Conservation (phyloP, 306 rosid species). For the Purshia tridentata region DNA sequence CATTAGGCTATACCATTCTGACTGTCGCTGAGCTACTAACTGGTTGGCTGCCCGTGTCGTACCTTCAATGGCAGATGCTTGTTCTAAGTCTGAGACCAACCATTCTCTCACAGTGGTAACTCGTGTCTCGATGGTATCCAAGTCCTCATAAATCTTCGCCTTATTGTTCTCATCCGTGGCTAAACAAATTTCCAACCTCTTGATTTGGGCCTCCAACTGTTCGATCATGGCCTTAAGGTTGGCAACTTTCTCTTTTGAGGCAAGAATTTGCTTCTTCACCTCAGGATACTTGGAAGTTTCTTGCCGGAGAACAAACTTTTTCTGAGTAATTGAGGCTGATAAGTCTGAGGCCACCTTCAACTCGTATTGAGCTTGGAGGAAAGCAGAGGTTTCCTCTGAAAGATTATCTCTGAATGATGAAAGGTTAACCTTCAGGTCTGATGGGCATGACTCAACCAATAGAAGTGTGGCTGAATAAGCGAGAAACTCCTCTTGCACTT, state of each 20-base stretch:
- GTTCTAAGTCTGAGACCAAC: too few species aligned
- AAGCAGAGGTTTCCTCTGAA: background rate
- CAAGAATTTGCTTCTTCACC: constrained; percentile 14
- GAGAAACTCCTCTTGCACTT: constrained; percentile 13
- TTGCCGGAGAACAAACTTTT: constrained; percentile 6
- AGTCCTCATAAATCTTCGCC: too few species aligned
- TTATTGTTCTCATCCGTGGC: too few species aligned
- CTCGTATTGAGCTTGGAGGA: constrained; percentile 14
- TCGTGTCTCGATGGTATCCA: too few species aligned
- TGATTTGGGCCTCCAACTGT: too few species aligned
- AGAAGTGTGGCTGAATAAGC: constrained; percentile 1
- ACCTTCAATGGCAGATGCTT: too few species aligned
- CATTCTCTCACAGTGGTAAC: too few species aligned
- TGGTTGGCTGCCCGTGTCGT: too few species aligned
- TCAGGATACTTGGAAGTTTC: constrained; percentile 12
- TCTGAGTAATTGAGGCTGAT: constrained; percentile 8
- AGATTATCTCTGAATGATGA: constrained; percentile 2
- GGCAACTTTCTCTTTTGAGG: constrained; percentile 13
- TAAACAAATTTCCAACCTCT: too few species aligned
- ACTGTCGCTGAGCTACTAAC: too few species aligned
- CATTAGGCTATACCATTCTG: too few species aligned
- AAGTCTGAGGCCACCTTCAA: constrained; percentile 11
- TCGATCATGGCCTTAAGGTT: too few species aligned
- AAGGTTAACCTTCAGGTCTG: background rate
- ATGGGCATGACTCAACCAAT: background rate